phyloP scores from a whole-genome alignment of 2,329 filamentous ascomycete genomes.

The Paracorniculantispora psalliotae region DNA sequence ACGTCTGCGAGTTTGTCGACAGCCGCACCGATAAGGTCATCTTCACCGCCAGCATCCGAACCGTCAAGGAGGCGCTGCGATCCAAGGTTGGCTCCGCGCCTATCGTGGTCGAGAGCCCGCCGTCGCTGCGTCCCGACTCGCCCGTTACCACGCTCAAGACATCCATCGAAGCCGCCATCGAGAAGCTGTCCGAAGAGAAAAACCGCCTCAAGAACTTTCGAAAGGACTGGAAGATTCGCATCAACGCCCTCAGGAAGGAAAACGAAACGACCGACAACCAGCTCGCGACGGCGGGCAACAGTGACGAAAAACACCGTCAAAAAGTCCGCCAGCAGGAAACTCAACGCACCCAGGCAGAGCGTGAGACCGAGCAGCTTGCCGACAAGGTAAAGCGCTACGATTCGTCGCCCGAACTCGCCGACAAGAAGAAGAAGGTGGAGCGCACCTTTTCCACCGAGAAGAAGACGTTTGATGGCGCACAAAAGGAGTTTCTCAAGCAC shows the following conservation, averaged over 20 bases:
- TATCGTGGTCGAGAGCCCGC: conserved; percentile 42
- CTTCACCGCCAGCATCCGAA: conserved; percentile 68
- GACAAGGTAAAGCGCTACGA: conserved; percentile 61
- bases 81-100: conserved; percentile 27
- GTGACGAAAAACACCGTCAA: conserved; percentile 70
- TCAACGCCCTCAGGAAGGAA: conserved; percentile 65
- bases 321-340: conserved; percentile 71
- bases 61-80: conserved; percentile 42
- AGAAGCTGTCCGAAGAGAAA: conserved; percentile 65
- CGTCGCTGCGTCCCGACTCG: conserved; percentile 66
- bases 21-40: conserved; percentile 60
- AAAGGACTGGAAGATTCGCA: conserved; percentile 68
- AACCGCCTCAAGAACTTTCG: conserved; percentile 64
- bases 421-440: conserved; percentile 52
- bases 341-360: conserved; percentile 61
- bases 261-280: conserved; percentile 64
- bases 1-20: conserved; percentile 73
- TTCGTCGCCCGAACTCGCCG: conserved; percentile 56
- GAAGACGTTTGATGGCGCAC: conserved; percentile 54
- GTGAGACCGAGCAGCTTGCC: conserved; percentile 49
- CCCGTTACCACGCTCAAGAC: conserved; percentile 72
- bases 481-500: conserved; percentile 50
- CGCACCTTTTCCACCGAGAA: conserved; percentile 50
- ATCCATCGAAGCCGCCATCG: conserved; percentile 67
- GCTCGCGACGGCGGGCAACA: conserved; percentile 63